These are phyloP conservation scores for Oenanthe javanica DNA, from an alignment of 140 eudicot genomes.

Conservation along the genomic window DNA sequence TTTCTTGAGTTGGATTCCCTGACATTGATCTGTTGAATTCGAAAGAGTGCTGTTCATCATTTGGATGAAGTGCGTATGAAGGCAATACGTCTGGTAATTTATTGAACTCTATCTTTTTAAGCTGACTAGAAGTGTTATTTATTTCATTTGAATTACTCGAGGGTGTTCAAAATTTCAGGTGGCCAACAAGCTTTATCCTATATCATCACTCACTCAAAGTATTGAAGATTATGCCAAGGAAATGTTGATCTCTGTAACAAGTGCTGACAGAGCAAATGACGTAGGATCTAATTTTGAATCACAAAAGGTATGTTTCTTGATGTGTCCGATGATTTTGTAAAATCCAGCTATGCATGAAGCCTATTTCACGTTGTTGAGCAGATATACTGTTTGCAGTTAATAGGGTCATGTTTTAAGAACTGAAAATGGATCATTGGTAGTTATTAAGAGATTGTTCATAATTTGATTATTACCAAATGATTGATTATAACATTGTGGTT, in stretches of 20 bases:
- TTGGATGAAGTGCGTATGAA: conserved; percentile 96
- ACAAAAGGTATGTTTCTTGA: conserved; percentile 37
- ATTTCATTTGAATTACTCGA: conserved; percentile 2
- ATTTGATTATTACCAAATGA: neutral
- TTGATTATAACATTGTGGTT: neutral
- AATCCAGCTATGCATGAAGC: neutral
- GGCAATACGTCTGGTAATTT: conserved; percentile 93
- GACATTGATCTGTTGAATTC: conserved; percentile 18
- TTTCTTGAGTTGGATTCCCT: neutral
- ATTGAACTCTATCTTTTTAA: neutral
- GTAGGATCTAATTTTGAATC: conserved; percentile 42
- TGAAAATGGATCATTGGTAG: neutral
- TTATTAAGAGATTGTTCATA: neutral
- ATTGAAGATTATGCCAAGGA: conserved; percentile 93
- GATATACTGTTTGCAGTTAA: neutral
- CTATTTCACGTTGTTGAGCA: neutral
- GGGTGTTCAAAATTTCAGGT: conserved; percentile 35
- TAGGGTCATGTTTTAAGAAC: neutral
- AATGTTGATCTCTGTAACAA: conserved; percentile 54
- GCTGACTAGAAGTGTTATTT: conserved; percentile 9
- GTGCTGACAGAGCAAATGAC: conserved; percentile 22
- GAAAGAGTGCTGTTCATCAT: conserved; percentile 90
- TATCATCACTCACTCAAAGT: conserved; percentile 48
- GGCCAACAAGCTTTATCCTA: conserved; percentile 93
- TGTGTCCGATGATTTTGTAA: neutral